Base-by-base conservation (phyloP, 2,329 filamentous ascomycete genomes). In the Elsinoe ampelina region DNA sequence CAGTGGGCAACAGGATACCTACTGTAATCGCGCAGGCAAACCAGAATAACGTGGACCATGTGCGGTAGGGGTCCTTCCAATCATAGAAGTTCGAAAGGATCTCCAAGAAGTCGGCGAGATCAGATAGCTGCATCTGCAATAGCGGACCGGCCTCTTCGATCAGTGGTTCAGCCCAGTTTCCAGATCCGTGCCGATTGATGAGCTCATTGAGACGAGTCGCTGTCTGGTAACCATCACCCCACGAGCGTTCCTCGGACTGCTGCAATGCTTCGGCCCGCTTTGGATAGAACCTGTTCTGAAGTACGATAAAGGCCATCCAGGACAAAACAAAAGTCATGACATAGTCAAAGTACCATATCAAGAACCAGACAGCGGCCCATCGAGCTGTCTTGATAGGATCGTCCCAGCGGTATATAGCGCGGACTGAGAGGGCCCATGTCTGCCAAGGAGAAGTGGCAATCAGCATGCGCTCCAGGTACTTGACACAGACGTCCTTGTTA, bases 401-500 rank as follows among this genome's bases (percentile, higher is more conserved):
- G 50, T 72, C 66, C 72, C 72, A 74, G 10, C 68, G 67, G 58
- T 72, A 74, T 13, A 73, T 60, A 3, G 66, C 58, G 15, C 70
- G 67, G 15, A 73, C 47, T 11, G 66, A 60, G 57, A 71, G 61
- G n/a, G 69, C 61, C 63, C 69, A 73, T 19, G 67, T 59, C 58
- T 74, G 71, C 70, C 70, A 74, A 12, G 70, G 68, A 5, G 65
- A 67, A 17, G 67, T 71, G n/a, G 68, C 70, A 57, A 73, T 69
- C 17, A 72, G 61, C 3, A 74, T 59, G 15, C 72, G 67, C 57
- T 73, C 70, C 19, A 71, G 50, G 41, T 70, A 65, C 22, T 63
- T 62, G n/a, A 66, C 62, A 3, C 71, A 59, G 32, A 64, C 64
- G 57, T 71, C 69, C 20, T 69, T 57, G 45, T 72, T 69, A 56